These are phyloP conservation scores for Talaromyces proteolyticus DNA, from an alignment of 495 filamentous ascomycete species.

Conservation along the genomic window DNA sequence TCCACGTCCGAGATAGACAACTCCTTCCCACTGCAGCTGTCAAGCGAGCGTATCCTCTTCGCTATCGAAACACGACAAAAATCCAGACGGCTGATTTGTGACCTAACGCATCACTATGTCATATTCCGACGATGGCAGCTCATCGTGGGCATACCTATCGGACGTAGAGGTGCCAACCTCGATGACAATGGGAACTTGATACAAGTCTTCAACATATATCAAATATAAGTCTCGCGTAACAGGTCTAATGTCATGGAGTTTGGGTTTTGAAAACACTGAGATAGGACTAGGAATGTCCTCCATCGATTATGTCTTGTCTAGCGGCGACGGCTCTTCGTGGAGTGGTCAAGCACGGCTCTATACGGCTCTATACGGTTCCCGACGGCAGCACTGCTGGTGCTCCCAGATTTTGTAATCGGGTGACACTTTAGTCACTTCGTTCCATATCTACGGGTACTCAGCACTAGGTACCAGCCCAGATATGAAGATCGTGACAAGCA, in stretches of 20 bases:
- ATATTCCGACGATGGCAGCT: not conserved
- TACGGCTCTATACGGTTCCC: too few species aligned
- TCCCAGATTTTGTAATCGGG: not conserved
- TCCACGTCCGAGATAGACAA: too few species aligned
- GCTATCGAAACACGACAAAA: too few species aligned
- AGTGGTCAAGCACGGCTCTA: not conserved
- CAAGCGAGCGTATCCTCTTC: too few species aligned
- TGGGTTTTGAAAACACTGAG: not conserved
- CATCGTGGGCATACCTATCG: not conserved
- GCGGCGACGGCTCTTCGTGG: not conserved
- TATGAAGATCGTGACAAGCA: not conserved
- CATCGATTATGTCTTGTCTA: not conserved
- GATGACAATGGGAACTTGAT: slow-evolving; percentile 9
- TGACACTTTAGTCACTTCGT: not conserved
- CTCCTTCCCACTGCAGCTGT: too few species aligned
- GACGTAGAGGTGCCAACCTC: not conserved
- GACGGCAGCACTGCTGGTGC: not conserved
- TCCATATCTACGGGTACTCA: not conserved
- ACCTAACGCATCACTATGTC: too few species aligned
- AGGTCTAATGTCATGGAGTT: not conserved
- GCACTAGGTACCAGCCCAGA: not conserved
- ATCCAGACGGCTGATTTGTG: too few species aligned
- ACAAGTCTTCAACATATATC: not conserved
- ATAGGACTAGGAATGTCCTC: not conserved
- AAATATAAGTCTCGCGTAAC: not conserved